phyloP scores from a whole-genome alignment of 495 filamentous ascomycete genomes.

The Xylaria flabelliformis region DNA sequence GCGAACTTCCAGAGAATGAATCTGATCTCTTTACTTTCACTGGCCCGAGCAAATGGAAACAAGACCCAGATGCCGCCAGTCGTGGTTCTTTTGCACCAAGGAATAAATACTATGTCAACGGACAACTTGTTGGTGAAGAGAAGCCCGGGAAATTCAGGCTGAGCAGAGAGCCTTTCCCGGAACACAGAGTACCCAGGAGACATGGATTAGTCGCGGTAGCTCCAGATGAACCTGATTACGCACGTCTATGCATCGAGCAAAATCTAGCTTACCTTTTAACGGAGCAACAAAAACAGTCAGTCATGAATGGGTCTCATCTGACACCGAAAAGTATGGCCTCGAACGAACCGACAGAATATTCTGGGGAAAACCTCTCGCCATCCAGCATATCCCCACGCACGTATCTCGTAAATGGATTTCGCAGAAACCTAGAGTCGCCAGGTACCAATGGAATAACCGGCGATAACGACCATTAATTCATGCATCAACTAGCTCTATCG shows the following conservation, averaged over 20 bases:
- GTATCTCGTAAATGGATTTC: constrained; percentile 36
- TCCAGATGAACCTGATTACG: constrained; percentile 55
- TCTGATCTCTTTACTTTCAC: constrained; percentile 42
- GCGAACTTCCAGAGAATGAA: constrained; percentile 57
- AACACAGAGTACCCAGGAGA: constrained; percentile 53
- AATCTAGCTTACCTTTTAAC: constrained; percentile 48
- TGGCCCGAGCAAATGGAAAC: constrained; percentile 57
- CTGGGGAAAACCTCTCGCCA: constrained; percentile 35
- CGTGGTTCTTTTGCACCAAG: constrained; percentile 49
- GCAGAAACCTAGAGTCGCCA: constrained; percentile 33
- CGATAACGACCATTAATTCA: constrained; percentile 20
- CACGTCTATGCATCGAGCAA: constrained; percentile 53
- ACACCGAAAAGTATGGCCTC: constrained; percentile 43
- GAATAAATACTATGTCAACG: constrained; percentile 56
- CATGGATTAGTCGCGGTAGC: constrained; percentile 49
- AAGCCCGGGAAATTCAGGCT: constrained; percentile 42
- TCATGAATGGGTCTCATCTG: constrained; percentile 36
- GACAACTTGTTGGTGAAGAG: constrained; percentile 51
- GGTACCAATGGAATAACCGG: constrained; percentile 34
- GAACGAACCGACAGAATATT: constrained; percentile 37
- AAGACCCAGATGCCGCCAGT: constrained; percentile 54
- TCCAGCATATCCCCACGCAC: constrained; percentile 31
- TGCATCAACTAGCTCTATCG: neutral
- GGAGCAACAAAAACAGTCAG: constrained; percentile 41
- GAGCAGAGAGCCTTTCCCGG: constrained; percentile 54